A percentile compares a stretch with the other conserved stretches of the same genome.
Conservation (phyloP, 2,329 filamentous ascomycete species). For the Fusarium pininemorale region DNA sequence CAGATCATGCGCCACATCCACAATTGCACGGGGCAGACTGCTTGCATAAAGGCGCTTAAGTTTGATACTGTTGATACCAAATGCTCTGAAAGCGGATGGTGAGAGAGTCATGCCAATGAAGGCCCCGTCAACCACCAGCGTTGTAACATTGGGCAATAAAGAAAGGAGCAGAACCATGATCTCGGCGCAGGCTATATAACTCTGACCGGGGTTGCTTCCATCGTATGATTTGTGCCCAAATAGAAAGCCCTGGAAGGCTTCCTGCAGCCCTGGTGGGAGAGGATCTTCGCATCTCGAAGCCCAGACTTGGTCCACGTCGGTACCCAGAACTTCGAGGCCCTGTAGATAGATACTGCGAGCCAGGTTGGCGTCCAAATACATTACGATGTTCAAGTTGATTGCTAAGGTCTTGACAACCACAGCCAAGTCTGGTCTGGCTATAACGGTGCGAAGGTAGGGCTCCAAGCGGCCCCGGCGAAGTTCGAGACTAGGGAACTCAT, state of each 20-base stretch:
- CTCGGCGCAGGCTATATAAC: not conserved
- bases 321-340: not conserved
- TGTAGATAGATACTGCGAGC: not conserved
- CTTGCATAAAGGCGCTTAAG: not conserved
- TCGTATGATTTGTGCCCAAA: not conserved
- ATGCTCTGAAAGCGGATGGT: not conserved
- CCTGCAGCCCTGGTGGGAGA: not conserved
- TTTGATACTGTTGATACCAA: not conserved
- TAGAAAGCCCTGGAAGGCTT: not conserved
- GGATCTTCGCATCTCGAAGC: not conserved
- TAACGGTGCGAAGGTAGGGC: not conserved
- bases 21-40: no score
- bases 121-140: not conserved
- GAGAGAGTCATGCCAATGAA: fast-evolving
- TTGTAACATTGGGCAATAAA: not conserved
- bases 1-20: no score
- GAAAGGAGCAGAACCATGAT: not conserved
- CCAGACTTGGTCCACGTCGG: not conserved
- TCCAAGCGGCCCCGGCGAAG: not conserved
- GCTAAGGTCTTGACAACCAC: not conserved
- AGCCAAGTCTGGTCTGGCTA: not conserved
- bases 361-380: not conserved
- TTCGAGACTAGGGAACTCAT: not conserved
- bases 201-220: no score
- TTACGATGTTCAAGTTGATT: not conserved